Percentiles rank a stretch among this genome's conserved stretches.
Conservation (phyloP, 129 eudicot species). For the Smallanthus sonchifolius region DNA sequence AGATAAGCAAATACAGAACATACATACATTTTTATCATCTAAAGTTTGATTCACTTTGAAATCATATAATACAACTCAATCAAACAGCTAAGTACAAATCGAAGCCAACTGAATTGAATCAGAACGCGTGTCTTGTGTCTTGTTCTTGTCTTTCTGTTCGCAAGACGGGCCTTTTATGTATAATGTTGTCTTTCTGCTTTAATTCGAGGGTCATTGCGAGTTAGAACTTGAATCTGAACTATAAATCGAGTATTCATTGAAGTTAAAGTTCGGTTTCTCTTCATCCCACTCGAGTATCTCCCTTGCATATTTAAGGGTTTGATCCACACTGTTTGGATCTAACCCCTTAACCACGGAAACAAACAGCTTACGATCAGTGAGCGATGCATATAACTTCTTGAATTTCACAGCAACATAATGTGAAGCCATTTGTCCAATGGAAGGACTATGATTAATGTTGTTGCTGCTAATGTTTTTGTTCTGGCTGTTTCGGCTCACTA, state of each 20-base stretch:
- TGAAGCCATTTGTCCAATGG: slow-evolving; percentile 82
- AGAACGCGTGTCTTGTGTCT: not conserved
- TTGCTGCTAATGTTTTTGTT: slow-evolving; percentile 45
- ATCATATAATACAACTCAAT: not conserved
- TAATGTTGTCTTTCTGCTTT: slow-evolving; percentile 15
- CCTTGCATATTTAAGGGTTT: slow-evolving; percentile 74
- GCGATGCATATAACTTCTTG: slow-evolving; percentile 62
- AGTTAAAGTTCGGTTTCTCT: slow-evolving; percentile 62
- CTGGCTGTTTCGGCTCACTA: slow-evolving; percentile 61
- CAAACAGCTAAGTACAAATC: not conserved
- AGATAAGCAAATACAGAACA: slow-evolving; percentile 7
- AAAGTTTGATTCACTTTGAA: not conserved
- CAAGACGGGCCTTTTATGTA: slow-evolving; percentile 16
- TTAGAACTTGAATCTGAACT: slow-evolving; percentile 58
- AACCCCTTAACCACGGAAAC: slow-evolving; percentile 74
- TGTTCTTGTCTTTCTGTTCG: slow-evolving; percentile 8
- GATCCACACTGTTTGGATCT: slow-evolving; percentile 82
- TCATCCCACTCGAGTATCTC: slow-evolving; percentile 95
- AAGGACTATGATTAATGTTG: slow-evolving; percentile 65
- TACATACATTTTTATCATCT: not conserved
- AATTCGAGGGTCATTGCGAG: slow-evolving; percentile 37
- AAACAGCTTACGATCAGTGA: slow-evolving; percentile 70
- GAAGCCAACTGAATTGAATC: not conserved
- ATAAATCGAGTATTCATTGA: slow-evolving; percentile 57
- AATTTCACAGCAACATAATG: slow-evolving; percentile 85